Evolutionary conservation across 176 grass and related monocot species (phyloP), one percentile per base, ranked within the genome.

Genomic region (Coix lacrymajobi): DNA sequence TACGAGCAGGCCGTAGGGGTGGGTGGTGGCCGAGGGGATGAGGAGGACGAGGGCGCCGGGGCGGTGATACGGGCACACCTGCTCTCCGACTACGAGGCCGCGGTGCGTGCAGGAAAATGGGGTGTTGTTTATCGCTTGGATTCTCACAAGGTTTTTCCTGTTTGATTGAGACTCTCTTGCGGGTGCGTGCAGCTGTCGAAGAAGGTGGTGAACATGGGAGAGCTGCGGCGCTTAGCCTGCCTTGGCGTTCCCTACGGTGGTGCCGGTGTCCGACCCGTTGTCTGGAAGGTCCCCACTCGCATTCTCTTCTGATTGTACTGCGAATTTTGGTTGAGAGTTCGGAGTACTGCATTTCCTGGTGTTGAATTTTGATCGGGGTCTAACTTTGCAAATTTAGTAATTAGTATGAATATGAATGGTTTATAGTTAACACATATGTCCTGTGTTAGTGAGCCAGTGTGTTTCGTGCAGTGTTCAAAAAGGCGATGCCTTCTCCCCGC

Each of bases 201-300:
- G 89, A 98, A 90, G 79, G 83, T 90, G 65, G 78, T 98, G 41
- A 98, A 93, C 78, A 87, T 98, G 39, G 96, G 93, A 68, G 96
- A 98, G 80, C 73, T 98, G 31, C 85, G 88, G 80, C 84, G 91
- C 43, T 51, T 96, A 33, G 86, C 96, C 2, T 98, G 91, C 85
- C 91, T 91, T 37, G 93, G 96, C 22, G 76, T 98, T 71, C 91
- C 96, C 0, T 82, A 96, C 1, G 78, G 87, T 20, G 70, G 82
- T 11, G 34, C 71, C 1, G 66, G 80, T 17, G 83, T 96, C 17
- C 91, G 96, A 10, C 85, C 91, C 4, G 44, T 86, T 9, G 87
- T 96, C 31, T 98, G 93, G 93, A 98, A 98, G 93, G 96, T 98
- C 92, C 90, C 85, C 76, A 85, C 78, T 73, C 61, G 75, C 34